Evolutionary conservation across 208 protist genomes (phyloP).

Genomic region (Trypanosoma brucei): DNA sequence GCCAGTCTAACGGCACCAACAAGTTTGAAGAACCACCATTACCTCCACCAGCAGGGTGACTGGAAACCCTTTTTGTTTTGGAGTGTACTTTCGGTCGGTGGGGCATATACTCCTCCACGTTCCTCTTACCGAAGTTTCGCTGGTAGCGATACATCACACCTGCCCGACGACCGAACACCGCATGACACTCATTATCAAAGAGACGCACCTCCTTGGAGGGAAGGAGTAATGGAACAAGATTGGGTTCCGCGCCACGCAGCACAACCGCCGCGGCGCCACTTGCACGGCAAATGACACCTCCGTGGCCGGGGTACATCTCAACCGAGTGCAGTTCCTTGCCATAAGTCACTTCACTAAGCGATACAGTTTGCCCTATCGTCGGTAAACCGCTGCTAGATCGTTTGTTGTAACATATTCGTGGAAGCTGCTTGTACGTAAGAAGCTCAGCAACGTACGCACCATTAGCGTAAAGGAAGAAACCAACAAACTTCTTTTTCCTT

Average conservation of each 20-base stretch:
- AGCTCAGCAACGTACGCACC: conserved; percentile 89
- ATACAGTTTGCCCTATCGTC: conserved; percentile 86
- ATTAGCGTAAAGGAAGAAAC: conserved; percentile 91
- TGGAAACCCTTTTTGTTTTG: conserved; percentile 84
- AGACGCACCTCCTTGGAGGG: conserved; percentile 91
- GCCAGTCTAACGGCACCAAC: conserved; percentile 88
- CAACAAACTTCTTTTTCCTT: conserved; percentile 75
- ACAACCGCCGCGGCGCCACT: conserved; percentile 84
- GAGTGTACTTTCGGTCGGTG: conserved; percentile 80
- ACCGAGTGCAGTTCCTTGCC: conserved; percentile 89
- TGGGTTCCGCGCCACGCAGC: conserved; percentile 81
- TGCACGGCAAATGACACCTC: conserved; percentile 75
- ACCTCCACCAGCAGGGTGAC: conserved; percentile 84
- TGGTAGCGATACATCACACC: conserved; percentile 89
- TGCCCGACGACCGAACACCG: conserved; percentile 82
- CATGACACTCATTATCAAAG: conserved; percentile 82
- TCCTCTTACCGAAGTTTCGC: conserved; percentile 68
- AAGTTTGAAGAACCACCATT: conserved; percentile 84
- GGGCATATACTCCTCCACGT: conserved; percentile 78
- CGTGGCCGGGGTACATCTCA: conserved; percentile 89
- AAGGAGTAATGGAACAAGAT: conserved; percentile 83
- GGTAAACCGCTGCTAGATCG: conserved; percentile 80
- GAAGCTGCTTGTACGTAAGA: conserved; percentile 91
- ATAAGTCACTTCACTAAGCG: conserved; percentile 86
- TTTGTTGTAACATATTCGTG: conserved; percentile 87